Base-by-base conservation (phyloP, 2,329 filamentous ascomycete genomes). In the Ophiostoma perfectum region DNA sequence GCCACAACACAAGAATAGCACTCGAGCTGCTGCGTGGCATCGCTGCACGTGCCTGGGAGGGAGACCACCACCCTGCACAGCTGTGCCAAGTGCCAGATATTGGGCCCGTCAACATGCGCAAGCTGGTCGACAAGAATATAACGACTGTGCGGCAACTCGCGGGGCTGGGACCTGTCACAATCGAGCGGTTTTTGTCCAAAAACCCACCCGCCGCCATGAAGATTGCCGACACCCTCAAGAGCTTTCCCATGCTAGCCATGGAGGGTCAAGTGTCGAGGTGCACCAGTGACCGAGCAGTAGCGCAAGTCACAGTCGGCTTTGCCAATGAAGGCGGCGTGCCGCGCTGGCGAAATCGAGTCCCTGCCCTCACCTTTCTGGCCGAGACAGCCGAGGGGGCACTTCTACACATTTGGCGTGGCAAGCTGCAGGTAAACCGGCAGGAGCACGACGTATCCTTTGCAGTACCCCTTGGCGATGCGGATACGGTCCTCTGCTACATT, bases 191-290 rank as follows among this genome's bases (percentile, higher is more conserved):
- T 38, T 77, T 96, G 64, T 89, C 88, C 71, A 89, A 90, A 67
- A 92, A 96, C 72, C 91, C 93, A 0, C 92, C 94, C 0, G 97
- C 90, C 75, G 95, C 94, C 0, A 83, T 85, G 62, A 89, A 88
- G 58, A 75, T 96, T 58, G 79, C 90, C 14, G 85, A 87, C 12
- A 81, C 82, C 27, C 78, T 95, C 9, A 84, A 83, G 1, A 81
- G 83, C 0, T 98, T 97, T 73, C 95, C 95, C 12, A 76, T 77
- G 3, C 74, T 88, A 18, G 78, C 74, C 0, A 70, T 87, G 47
- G 73, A 76, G 12, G 75, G 79, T 45, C 77, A 66, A 14, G 65
- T 69, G 5, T 52, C 52, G 16, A 27, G 72, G 73, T 70, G 79
- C 75, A 65, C 80, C 80, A 68, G 78, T 36, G 11, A n/a, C n/a